These are phyloP conservation scores for Fusarium odoratissimum DNA, from an alignment of 2,329 filamentous ascomycete species.

Conservation along the genomic window DNA sequence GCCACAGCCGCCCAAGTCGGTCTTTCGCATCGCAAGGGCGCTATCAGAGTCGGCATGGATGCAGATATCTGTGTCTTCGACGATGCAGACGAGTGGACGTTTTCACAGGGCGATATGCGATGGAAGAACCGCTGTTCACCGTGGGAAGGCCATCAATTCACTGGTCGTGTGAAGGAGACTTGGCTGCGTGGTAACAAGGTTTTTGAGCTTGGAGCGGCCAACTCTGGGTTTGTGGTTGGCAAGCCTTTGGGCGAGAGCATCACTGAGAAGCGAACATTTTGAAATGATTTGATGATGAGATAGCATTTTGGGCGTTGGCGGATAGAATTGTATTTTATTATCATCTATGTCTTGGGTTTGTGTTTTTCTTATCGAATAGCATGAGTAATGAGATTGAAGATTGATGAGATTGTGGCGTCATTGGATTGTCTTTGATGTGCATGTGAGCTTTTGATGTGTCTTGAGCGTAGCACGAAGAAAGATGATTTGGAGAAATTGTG, in stretches of 20 bases:
- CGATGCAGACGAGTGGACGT: conserved; percentile 80
- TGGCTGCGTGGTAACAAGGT: conserved; percentile 83
- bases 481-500: conserved; percentile 36
- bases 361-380: conserved; percentile 1
- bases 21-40: conserved; percentile 80
- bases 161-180: conserved; percentile 84
- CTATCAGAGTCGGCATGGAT: conserved; percentile 82
- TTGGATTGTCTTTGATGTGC: conserved; percentile 14
- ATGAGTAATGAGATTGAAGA: conserved; percentile 24
- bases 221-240: conserved; percentile 62
- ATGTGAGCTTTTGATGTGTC: conserved; percentile 3
- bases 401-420: conserved; percentile 32
- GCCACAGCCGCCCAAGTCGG: conserved; percentile 93
- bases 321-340: neutral
- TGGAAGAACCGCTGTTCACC: conserved; percentile 95
- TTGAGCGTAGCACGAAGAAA: conserved; percentile 9
- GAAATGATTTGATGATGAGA: conserved; percentile 4
- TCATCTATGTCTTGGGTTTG: neutral
- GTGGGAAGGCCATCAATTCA: conserved; percentile 84
- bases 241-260: conserved; percentile 67
- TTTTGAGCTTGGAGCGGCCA: conserved; percentile 72
- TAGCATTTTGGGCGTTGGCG: neutral
- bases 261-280: conserved; percentile 64
- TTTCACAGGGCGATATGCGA: conserved; percentile 82
- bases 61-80: conserved; percentile 95